Percentiles rank a stretch among this genome's conserved stretches.
phyloP scores from a whole-genome alignment of 176 grass and related monocot genomes.

The maize (Zea mays) region DNA sequence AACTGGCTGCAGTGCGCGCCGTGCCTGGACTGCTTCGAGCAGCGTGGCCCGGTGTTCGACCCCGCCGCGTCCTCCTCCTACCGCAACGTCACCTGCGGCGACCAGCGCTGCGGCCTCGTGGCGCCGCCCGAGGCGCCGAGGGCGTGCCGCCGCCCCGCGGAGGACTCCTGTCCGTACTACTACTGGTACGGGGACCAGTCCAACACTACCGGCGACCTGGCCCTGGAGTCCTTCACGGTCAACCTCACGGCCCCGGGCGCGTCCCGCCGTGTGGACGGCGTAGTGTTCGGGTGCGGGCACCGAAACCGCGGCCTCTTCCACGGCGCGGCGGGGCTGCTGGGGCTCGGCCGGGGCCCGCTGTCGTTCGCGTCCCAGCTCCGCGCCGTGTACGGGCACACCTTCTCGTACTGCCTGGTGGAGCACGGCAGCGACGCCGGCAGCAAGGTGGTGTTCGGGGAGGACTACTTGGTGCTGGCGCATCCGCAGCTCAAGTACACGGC shows the following conservation, averaged over 20 bases:
- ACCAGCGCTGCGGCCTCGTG: conserved; percentile 62
- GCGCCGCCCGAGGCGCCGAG: conserved; percentile 18
- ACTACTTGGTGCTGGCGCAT: neutral
- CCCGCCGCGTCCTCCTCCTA: conserved; percentile 63
- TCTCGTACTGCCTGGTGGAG: conserved; percentile 98
- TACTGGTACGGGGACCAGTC: conserved; percentile 99
- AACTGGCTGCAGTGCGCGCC: conserved; percentile 98
- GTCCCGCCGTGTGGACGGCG: conserved; percentile 57
- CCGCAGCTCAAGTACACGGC: conserved; percentile 75
- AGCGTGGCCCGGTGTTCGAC: conserved; percentile 72
- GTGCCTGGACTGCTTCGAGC: conserved; percentile 82
- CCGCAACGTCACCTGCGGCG: conserved; percentile 68
- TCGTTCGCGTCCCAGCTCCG: conserved; percentile 87
- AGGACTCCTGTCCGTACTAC: conserved; percentile 74
- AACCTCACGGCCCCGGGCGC: conserved; percentile 65
- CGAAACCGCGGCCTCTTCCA: conserved; percentile 88
- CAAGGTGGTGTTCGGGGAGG: conserved; percentile 76
- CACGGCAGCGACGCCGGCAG: conserved; percentile 74
- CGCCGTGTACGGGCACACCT: conserved; percentile 67
- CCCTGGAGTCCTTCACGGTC: conserved; percentile 78
- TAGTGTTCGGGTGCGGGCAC: conserved; percentile 87
- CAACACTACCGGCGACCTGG: conserved; percentile 94
- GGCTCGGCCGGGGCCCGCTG: conserved; percentile 77
- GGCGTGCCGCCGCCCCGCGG: conserved; percentile 23
- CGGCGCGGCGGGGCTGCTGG: conserved; percentile 78